Evolutionary conservation across 441 rosid species (phyloP), one percentile per base, ranked within the genome.

Genomic region (Arabidopsis lyrata): DNA sequence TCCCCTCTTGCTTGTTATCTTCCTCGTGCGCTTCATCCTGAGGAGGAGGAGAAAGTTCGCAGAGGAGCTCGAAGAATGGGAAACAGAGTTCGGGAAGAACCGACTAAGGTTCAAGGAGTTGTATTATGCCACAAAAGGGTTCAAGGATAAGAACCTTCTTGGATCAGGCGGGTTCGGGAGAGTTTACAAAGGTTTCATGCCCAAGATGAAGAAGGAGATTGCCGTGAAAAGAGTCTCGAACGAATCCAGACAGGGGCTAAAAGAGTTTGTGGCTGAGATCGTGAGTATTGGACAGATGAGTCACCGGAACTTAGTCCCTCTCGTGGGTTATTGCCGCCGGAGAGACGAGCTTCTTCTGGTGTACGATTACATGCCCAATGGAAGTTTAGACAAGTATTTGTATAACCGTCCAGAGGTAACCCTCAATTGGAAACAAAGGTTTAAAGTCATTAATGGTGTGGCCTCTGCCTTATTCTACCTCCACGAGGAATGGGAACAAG

Each of bases 151-250:
- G 63, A 77, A 62, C 80, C 72, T 90, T 5, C 83, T 92, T 5
- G 96, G 96, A 3, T 71, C 66, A 0, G 94, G 96, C 3, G 96
- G 97, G 13, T 92, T 93, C 14, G 95, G 98, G 6, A 58, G 22
- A n/a, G 98, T 92, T 66, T 90, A 81, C 52, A 86, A 68, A 78
- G 97, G 98, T 29, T 62, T 75, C 11, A 60, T 92, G 34, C 84
- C 77, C 0, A 75, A 35, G 38, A 77, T 92, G 0, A 79, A 83
- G 11, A 66, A 73, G 7, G 75, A 86, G 60, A 81, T 90, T 1
- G 97, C 98, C 0, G 97, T 90, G 10, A 93, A 93, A 76, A 78
- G 88, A 63, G 79, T 89, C 59, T 87, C 98, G 0, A 83, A 86
- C 41, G 88, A 85, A 36, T 93, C 97, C 0, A 75, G 71, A 42